Evolutionary conservation across 1,284 basidiomycete species (phyloP), one percentile per base, ranked within the genome.

Genomic region (Volvariella volvacea): DNA sequence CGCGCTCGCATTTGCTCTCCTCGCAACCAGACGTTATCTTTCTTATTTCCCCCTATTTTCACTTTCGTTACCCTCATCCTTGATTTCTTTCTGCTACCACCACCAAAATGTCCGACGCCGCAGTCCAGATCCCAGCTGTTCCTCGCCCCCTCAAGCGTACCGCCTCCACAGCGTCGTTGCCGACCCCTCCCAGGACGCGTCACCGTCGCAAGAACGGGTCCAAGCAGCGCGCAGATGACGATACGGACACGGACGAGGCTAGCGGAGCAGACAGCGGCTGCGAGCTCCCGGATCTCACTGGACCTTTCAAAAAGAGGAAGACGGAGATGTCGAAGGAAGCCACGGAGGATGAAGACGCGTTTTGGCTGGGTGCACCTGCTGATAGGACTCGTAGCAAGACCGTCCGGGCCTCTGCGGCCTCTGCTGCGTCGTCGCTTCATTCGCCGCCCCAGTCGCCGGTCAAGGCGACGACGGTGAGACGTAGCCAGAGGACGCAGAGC

Each of bases 311-410:
- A 60, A 68, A 63, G 47, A 55, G 67, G 44, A 52, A 61, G 48
- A 59, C 58, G 19, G 57, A 52, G 17, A 49, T 52, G 34, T 50
- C 47, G 14, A 45, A 47, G 22, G 52, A 58, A 9, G 55, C 0
- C 14, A 7, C 56, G n/a, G 65, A 62, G 25, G 65, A 64, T 16
- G 65, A 71, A 52, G 68, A 71, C 25, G 65, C 64, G 3, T 73
- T 73, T 46, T 73, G 70, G 70, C 50, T 65, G 46, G 60, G 54
- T 43, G 38, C 49, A 34, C 43, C 47, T 16, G 57, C 49, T 32
- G n/a, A 53, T 20, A 49, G 57, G 37, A 53, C 52, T n/a, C 49
- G 51, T 22, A 48, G 46, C 33, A 51, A 52, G 32, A 42, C 28
- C 38, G 42, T 40, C 31, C 20, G 44, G 21, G 22, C 19, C 15